Evolutionary conservation across 2,329 filamentous ascomycete species (phyloP).

Genomic region (Trichoderma polysporum): DNA sequence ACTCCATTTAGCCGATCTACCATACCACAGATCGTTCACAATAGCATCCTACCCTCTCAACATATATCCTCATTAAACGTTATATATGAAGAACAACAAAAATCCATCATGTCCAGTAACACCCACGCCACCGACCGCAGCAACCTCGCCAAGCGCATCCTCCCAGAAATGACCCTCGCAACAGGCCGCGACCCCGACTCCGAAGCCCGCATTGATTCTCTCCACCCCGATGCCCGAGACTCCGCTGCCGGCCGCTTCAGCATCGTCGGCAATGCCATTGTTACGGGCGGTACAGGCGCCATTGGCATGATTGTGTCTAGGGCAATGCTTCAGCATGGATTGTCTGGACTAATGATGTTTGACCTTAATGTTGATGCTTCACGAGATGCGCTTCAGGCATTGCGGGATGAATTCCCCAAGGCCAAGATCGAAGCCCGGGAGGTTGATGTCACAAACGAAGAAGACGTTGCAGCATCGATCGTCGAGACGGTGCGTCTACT

Average conservation of each 20-base stretch:
- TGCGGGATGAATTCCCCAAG: conserved; percentile 26
- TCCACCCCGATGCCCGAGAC: conserved; percentile 16
- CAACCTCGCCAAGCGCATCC: conserved; percentile 27
- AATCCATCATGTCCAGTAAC: neutral
- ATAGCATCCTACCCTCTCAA: neutral
- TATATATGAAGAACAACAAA: neutral
- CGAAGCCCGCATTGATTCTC: conserved; percentile 7
- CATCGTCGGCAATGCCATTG: conserved; percentile 32
- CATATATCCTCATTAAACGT: neutral
- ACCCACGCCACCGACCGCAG: conserved; percentile 22
- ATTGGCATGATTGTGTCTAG: conserved; percentile 50
- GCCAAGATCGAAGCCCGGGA: conserved; percentile 19
- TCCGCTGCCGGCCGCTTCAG: conserved; percentile 32
- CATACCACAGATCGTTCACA: neutral
- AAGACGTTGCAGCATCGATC: conserved; percentile 21
- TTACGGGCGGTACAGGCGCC: conserved; percentile 51
- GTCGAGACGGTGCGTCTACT: conserved; percentile 13
- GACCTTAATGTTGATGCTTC: conserved; percentile 52
- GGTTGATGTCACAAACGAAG: conserved; percentile 27
- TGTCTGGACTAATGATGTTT: conserved; percentile 58
- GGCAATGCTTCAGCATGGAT: conserved; percentile 68
- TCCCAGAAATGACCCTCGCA: conserved; percentile 32
- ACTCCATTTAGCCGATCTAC: neutral
- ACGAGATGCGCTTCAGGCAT: conserved; percentile 23
- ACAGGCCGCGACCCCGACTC: conserved; percentile 10